Base-by-base conservation (phyloP, 345 rosid species). In the Toxicodendron radicans region DNA sequence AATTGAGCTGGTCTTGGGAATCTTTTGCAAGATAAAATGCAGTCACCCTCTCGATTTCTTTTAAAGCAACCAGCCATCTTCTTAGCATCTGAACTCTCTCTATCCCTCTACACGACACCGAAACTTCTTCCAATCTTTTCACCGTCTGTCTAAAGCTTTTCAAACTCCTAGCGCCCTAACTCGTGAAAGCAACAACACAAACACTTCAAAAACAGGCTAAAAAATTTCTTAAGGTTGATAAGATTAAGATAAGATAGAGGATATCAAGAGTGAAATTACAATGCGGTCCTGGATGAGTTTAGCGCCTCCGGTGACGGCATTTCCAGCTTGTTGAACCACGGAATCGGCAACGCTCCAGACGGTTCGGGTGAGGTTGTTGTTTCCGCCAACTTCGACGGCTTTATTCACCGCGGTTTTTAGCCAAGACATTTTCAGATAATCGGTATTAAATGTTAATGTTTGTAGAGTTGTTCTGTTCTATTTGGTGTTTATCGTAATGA, bases 21-120 rank as follows among this genome's bases (percentile, higher is more conserved):
- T 17, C 49, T 24, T 49, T 74, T 0, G 66, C 81, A 30, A 71
- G 54, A 53, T 27, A 49, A 10, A 73, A 80, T 21, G 75, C 81
- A 53, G 84, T 74, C 12, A 88, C 58, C 74, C 92, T 89, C 81
- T 93, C 91, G 53, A 84, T 68, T 83, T 95, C 97, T 79, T 88
- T 95, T 1, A 95, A 90, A 46, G 94, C 86, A 56, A 95, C 99
- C 76, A 95, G 77, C 98, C 98, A 95, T 67, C 98, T 82, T 66
- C 96, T 84, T 71, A 95, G 61, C 38, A 92, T 76, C 71, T 88
- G 92, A 76, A 91, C 88, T 75, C 99, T 91, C 82, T 95, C 99
- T 7, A 52, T 66, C 24, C 99, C 99, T 79, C 89, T 84, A 17
- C 93, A 91, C 4, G 99, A 92, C 64, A 95, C 94, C 18, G 98